A percentile compares a stretch with the other conserved stretches of the same genome.
phyloP scores from a whole-genome alignment of 2,329 filamentous ascomycete species.

The Apiospora marii region DNA sequence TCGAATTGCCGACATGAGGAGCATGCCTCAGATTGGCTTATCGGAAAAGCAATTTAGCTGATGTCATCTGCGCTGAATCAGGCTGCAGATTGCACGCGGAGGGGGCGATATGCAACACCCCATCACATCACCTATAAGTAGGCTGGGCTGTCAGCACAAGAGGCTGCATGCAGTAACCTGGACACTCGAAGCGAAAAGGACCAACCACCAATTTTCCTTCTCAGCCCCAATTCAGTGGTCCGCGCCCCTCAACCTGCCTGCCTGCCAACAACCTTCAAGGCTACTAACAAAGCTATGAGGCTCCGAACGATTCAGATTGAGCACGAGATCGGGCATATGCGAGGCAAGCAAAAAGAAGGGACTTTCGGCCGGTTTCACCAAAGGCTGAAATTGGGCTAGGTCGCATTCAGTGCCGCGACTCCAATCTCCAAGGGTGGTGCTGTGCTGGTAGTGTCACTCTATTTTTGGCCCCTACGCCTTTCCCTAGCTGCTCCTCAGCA shows the following conservation, averaged over 20 bases:
- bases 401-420: not conserved
- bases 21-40: not conserved
- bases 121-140: not conserved
- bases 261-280: no score
- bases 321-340: not conserved
- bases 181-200: not conserved
- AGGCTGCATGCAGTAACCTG: not conserved
- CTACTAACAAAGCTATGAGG: not conserved
- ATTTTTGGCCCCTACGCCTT: not conserved
- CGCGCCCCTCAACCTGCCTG: not conserved
- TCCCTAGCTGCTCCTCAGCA: not conserved
- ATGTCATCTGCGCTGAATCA: not conserved
- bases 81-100: not conserved
- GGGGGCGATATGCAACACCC: not conserved
- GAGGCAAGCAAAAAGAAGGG: not conserved
- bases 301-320: slow-evolving; percentile 8
- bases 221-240: not conserved
- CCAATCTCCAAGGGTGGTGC: not conserved
- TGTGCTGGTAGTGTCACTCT: not conserved
- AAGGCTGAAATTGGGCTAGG: not conserved
- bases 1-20: not conserved
- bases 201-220: not conserved
- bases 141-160: not conserved
- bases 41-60: not conserved
- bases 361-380: not conserved